A percentile compares a stretch with the other conserved stretches of the same genome.
Conservation (phyloP, 2,329 filamentous ascomycete genomes). For the Sclerotinia glacialis region DNA sequence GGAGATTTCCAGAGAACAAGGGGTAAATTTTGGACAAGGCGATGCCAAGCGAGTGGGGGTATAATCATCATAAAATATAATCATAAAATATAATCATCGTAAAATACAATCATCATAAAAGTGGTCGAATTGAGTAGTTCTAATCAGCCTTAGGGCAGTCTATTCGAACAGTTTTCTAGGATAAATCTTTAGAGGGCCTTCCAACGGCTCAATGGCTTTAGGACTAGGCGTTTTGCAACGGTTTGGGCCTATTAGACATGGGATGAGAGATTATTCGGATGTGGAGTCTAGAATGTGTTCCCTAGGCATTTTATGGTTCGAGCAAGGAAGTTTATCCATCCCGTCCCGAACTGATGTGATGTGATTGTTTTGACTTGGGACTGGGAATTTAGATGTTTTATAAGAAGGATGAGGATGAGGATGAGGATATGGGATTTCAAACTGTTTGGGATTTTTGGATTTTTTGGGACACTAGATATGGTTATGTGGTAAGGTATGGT, state of each 20-base stretch:
- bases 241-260: not conserved
- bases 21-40: not conserved
- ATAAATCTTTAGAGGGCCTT: not conserved
- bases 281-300: not conserved
- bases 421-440: not conserved
- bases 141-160: not conserved
- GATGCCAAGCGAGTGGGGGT: slow-evolving; percentile 5
- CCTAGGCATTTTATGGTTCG: not conserved
- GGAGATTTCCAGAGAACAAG: slow-evolving; percentile 9
- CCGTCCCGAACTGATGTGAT: not conserved
- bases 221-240: not conserved
- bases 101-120: not conserved
- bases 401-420: not conserved
- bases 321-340: not conserved
- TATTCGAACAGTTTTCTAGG: slow-evolving; percentile 4
- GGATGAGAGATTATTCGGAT: slow-evolving; percentile 6
- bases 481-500: not conserved
- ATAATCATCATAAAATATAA: too few relatives aligned
- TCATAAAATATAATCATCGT: too few relatives aligned
- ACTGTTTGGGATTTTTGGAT: slow-evolving; percentile 8
- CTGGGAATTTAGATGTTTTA: not conserved
- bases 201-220: not conserved
- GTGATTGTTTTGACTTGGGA: not conserved
- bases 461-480: too few relatives aligned
- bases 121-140: not conserved